Conservation (phyloP, 768 basidiomycete species). For the Scleroderma citrinum region DNA sequence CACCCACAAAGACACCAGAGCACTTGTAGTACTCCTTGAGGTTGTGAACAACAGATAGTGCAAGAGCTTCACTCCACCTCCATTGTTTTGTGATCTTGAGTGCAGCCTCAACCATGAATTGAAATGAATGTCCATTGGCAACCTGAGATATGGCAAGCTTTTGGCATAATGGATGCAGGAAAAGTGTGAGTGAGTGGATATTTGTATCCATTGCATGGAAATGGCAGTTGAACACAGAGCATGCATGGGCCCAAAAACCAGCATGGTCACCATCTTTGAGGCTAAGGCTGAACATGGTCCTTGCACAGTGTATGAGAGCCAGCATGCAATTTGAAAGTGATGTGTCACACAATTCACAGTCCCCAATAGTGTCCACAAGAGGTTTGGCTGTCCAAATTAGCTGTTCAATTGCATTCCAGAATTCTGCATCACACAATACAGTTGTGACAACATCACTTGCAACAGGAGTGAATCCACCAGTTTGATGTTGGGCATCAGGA, state of each 20-base stretch:
- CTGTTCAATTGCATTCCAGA: conserved; percentile 23
- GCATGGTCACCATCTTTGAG: conserved; percentile 13
- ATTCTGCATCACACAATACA: conserved; percentile 14
- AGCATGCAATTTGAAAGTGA: conserved; percentile 34
- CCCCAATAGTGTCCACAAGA: conserved; percentile 31
- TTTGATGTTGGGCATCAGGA: conserved; percentile 12
- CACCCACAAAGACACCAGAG: conserved; percentile 20
- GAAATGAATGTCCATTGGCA: conserved; percentile 11
- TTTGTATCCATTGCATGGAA: conserved; percentile 32
- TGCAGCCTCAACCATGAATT: conserved; percentile 16
- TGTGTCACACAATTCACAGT: conserved; percentile 25
- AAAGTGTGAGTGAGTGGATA: conserved; percentile 28
- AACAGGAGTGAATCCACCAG: conserved; percentile 16
- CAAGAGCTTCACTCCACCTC: conserved; percentile 15
- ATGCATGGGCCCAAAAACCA: conserved; percentile 21
- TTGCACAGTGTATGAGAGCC: conserved; percentile 22
- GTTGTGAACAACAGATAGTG: conserved; percentile 6
- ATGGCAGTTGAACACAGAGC: conserved; percentile 19
- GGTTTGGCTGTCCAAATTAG: conserved; percentile 25
- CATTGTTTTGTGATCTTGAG: conserved; percentile 19
- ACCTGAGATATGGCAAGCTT: conserved; percentile 28
- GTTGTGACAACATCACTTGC: conserved; percentile 15
- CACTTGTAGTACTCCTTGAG: conserved; percentile 19
- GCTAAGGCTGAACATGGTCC: conserved; percentile 11
- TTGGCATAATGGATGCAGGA: conserved; percentile 31